Base-by-base conservation (phyloP, 345 rosid species). In the Lumnitzera littorea region DNA sequence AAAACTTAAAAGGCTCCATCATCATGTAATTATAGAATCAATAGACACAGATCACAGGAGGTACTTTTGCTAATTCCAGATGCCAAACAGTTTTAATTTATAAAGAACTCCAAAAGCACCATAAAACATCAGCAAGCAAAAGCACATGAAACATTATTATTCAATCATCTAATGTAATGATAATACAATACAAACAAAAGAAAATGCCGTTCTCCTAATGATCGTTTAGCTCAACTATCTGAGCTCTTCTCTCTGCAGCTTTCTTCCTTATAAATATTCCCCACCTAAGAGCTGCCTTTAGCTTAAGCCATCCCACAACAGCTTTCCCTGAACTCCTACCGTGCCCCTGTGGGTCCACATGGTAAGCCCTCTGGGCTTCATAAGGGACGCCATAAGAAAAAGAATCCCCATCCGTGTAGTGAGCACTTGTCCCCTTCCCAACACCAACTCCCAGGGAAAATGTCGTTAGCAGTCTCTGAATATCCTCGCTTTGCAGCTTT, bases 171-270 rank as follows among this genome's bases (percentile, higher is more conserved):
- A 12, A 29, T 20, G 41, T 8, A 17, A 51, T 12, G 14, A 20
- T 49, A 24, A 31, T 16, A 6, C 31, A 24, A 16, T 12, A 1
- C 12, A 15, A 31, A n/a, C 46, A 51, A 31, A 51, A 49, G 46
- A n/a, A 16, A 56, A 43, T 17, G 24, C 16, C 48, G 0, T 9
- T 36, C 43, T 36, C 24, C 25, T 50, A 57, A 6, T 31, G 29
- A 11, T 68, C 46, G 25, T 87, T 88, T 2, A 85, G 78, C 84
- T 89, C 96, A 66, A 84, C 91, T 60, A 87, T 82, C 68, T 81
- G 91, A 74, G 96, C 94, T 71, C 86, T 86, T 68, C 87, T 85
- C 76, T 85, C 88, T 52, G 96, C 98, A 70, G 96, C 98, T 75
- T 66, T 85, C 79, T 87, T 92, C 80, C 98, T 89, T 48, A 87